Conservation (phyloP, 108 stramenopile genomes). For the Cyclotella baltica region DNA sequence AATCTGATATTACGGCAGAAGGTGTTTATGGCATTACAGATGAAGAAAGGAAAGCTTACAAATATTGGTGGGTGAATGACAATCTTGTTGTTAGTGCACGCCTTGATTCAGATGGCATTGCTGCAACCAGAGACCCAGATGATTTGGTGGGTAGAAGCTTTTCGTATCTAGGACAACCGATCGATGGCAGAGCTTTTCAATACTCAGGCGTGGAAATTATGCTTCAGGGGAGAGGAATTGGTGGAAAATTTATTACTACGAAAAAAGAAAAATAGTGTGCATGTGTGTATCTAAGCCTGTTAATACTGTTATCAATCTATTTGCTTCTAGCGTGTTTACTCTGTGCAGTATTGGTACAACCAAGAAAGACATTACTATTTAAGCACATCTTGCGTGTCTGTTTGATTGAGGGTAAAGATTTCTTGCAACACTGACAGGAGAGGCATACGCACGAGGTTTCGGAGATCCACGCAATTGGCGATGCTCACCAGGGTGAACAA, state of each 20-base stretch:
- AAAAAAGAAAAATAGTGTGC: constrained; percentile 12
- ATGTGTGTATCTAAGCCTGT: too few species aligned
- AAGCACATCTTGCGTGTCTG: constrained; percentile 18
- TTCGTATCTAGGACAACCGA: not conserved
- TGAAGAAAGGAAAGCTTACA: constrained; percentile 3
- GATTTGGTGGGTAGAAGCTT: constrained; percentile 62
- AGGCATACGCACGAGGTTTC: not conserved
- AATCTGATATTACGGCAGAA: constrained; percentile 55
- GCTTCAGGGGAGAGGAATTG: constrained; percentile 25
- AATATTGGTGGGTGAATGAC: constrained; percentile 55
- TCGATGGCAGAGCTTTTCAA: constrained; percentile 3
- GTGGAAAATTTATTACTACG: constrained; percentile 27
- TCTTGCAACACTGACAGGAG: constrained; percentile 25
- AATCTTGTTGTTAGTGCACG: constrained; percentile 66
- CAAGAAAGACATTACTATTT: not conserved
- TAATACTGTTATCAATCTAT: too few species aligned
- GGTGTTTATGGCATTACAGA: constrained; percentile 25
- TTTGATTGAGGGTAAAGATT: constrained; percentile 8
- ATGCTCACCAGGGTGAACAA: not conserved
- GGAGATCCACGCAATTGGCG: not conserved
- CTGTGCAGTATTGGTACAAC: too few species aligned
- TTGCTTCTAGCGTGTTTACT: too few species aligned
- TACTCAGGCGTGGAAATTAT: not conserved
- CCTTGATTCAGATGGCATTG: constrained; percentile 67
- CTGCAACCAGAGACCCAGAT: constrained; percentile 64